phyloP scores from a whole-genome alignment of 1,139 yeast genomes.

The Zygoascus sp. region DNA sequence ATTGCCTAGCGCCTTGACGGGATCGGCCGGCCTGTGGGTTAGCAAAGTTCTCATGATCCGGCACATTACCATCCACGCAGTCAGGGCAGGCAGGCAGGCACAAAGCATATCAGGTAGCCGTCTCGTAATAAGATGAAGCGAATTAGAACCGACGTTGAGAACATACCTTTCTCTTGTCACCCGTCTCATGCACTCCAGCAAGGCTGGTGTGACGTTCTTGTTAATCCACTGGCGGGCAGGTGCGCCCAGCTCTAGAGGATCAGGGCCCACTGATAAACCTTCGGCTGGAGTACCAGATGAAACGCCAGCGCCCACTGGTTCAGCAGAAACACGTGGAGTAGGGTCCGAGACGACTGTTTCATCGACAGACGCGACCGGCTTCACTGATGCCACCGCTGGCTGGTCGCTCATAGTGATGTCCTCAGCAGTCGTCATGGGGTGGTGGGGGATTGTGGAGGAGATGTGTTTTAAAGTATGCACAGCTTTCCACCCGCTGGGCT shows the following conservation, averaged over 20 bases:
- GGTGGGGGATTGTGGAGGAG: background rate
- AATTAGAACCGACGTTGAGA: too few relatives aligned
- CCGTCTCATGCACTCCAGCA: slow-evolving; percentile 65
- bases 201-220: slow-evolving; percentile 58
- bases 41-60: too few relatives aligned
- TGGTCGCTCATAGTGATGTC: background rate
- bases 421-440: background rate
- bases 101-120: too few relatives aligned
- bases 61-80: slow-evolving; percentile 9
- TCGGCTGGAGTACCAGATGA: background rate
- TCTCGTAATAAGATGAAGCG: too few relatives aligned
- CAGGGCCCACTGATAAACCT: slow-evolving; percentile 4
- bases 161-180: slow-evolving; percentile 43
- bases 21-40: slow-evolving; percentile 62
- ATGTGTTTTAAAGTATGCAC: background rate
- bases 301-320: slow-evolving; percentile 3
- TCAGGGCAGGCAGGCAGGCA: background rate
- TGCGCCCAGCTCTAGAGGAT: slow-evolving; percentile 47
- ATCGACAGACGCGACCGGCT: background rate
- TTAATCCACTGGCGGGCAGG: slow-evolving; percentile 75
- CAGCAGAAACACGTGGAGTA: slow-evolving; percentile 8
- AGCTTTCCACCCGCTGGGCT: too few relatives aligned
- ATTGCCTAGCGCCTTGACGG: slow-evolving; percentile 66
- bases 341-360: slow-evolving; percentile 12
- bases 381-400: background rate